Evolutionary conservation across 495 filamentous ascomycete species (phyloP).

Genomic region (Penicillium alfredii): DNA sequence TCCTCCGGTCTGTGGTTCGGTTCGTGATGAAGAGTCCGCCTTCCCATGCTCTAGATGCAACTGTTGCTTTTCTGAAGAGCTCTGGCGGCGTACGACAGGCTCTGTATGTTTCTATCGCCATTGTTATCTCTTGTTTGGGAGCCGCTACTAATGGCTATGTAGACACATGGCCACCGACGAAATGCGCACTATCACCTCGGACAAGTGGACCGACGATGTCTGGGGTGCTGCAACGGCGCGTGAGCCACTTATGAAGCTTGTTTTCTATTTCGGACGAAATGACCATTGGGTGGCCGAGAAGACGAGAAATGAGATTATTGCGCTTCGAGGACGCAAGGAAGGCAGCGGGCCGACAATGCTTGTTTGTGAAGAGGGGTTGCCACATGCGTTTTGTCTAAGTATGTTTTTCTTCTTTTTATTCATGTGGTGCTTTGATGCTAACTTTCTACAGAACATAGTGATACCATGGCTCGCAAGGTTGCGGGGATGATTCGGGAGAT

Average conservation of each 20-base stretch:
- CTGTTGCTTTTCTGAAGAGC: slow-evolving; percentile 56
- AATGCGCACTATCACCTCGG: slow-evolving; percentile 66
- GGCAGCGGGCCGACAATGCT: slow-evolving; percentile 58
- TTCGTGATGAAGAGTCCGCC: slow-evolving; percentile 49
- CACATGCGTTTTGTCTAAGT: slow-evolving; percentile 80
- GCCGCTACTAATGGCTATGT: neutral
- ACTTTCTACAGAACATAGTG: slow-evolving; percentile 49
- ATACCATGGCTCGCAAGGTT: slow-evolving; percentile 61
- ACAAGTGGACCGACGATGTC: slow-evolving; percentile 72
- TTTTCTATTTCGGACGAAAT: slow-evolving; percentile 71
- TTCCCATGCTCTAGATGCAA: slow-evolving; percentile 51
- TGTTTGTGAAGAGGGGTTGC: slow-evolving; percentile 65
- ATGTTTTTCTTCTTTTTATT: slow-evolving; percentile 28
- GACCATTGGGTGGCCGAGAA: slow-evolving; percentile 81
- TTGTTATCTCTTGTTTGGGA: neutral
- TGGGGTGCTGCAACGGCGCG: slow-evolving; percentile 57
- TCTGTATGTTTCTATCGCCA: slow-evolving; percentile 42
- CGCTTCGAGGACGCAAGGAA: slow-evolving; percentile 33
- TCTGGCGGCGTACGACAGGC: slow-evolving; percentile 62
- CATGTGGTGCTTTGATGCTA: slow-evolving; percentile 1
- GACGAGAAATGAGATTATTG: slow-evolving; percentile 70
- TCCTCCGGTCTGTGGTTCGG: slow-evolving; percentile 40
- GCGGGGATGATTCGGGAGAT: slow-evolving; percentile 56
- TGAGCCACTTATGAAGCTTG: slow-evolving; percentile 51
- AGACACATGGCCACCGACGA: slow-evolving; percentile 68